These are phyloP conservation scores for Rhynchosporium secalis DNA, from an alignment of 2,329 filamentous ascomycete species.

Conservation along the genomic window DNA sequence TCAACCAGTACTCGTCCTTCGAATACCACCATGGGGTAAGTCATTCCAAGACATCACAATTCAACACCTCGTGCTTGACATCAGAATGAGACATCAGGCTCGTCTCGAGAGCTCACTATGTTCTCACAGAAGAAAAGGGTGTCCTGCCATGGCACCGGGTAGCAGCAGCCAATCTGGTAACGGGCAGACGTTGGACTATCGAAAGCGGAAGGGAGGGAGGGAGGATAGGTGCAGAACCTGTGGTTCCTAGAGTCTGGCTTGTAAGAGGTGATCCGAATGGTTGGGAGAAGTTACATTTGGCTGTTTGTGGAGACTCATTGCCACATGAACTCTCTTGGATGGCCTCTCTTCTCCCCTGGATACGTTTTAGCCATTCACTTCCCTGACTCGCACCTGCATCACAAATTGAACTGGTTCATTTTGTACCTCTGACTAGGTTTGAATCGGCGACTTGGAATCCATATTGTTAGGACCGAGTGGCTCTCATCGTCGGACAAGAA, in stretches of 20 bases:
- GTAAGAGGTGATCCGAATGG: neutral
- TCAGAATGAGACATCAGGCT: neutral
- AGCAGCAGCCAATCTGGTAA: neutral
- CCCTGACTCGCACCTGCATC: too few relatives aligned
- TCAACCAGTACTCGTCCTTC: too few relatives aligned
- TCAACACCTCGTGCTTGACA: neutral
- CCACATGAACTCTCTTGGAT: neutral
- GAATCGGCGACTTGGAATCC: constrained; percentile 4
- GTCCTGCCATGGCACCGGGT: neutral
- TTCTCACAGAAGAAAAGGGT: neutral
- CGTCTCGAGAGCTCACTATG: neutral
- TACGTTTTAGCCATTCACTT: too few relatives aligned
- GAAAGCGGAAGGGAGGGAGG: constrained; percentile 1
- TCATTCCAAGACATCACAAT: neutral
- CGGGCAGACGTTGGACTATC: neutral
- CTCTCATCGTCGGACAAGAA: neutral
- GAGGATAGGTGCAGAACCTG: neutral
- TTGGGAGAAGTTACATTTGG: neutral
- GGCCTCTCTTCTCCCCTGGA: too few relatives aligned
- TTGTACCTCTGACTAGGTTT: neutral
- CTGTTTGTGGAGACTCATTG: neutral
- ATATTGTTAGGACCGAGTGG: neutral
- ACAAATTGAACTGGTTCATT: neutral
- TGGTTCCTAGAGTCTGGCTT: neutral
- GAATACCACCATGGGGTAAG: too few relatives aligned